Base-by-base conservation (phyloP, 768 basidiomycete genomes). In the Serendipita indica region DNA sequence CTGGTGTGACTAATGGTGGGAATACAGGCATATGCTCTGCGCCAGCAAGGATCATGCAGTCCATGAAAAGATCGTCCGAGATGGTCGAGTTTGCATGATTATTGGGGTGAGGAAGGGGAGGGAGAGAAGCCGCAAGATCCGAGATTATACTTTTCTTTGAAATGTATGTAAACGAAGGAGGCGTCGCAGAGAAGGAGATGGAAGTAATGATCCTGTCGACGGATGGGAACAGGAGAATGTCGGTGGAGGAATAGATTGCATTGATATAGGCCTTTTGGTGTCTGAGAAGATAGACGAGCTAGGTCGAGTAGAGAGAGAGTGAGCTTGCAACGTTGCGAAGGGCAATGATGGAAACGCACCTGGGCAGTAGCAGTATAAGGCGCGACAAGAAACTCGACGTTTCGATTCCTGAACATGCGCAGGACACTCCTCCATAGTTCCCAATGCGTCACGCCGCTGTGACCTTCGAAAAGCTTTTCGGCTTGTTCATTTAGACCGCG, bases 361-460 rank as follows among this genome's bases (percentile, higher is more conserved):
- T 98, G 94, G 43, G 94, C 87, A 84, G 89, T 91, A 33, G 92
- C 85, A 57, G 89, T 75, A 71, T 98, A 98, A 10, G 96, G 96
- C 45, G 96, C 93, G 60, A 97, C 83, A 46, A 98, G 78, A 68
- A 92, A 98, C 72, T 98, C 94, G 60, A 96, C 92, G 64, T 89
- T 89, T 43, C 94, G 77, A 71, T 97, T 88, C 68, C 89, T 82
- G 71, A 98, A 96, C 57, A 93, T 86, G 60, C 93, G 77, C 65
- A 96, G 73, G 4, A 98, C 83, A 74, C 89, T 80, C 67, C 92
- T 81, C 84, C 94, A 88, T n/a, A 98, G 76, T 71, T 98, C 94
- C 82, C 85, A 89, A 65, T 89, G 88, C 20, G 70, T 67, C 46
- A 77, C 73, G 58, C 88, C 74, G 63, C 77, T 82, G 41, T 88